Percentiles rank a stretch among this genome's conserved stretches.
Conservation (phyloP, 169 alveolate genomes). For the Perkinsus olseni region DNA sequence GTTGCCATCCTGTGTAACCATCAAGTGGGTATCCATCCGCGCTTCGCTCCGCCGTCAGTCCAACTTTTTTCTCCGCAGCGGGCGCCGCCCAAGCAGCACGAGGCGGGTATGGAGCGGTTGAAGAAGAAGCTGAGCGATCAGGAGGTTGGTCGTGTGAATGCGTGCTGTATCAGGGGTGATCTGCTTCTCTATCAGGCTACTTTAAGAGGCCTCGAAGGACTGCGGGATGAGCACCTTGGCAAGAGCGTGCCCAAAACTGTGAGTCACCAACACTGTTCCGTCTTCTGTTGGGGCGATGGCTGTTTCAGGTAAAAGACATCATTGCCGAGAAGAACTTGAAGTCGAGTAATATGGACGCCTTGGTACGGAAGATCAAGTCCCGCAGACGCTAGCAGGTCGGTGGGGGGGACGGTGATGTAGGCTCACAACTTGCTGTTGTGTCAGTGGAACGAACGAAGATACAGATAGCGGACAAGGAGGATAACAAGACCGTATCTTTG, state of each 20-base stretch:
- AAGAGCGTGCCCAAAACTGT: neutral
- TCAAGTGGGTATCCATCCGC: conserved; percentile 4
- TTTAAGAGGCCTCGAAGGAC: conserved; percentile 54
- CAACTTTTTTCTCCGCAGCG: conserved; percentile 38
- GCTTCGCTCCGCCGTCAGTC: conserved; percentile 31
- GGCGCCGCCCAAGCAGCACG: conserved; percentile 86
- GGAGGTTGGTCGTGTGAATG: conserved; percentile 45
- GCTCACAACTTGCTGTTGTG: neutral
- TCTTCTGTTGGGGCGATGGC: neutral
- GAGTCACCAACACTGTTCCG: neutral
- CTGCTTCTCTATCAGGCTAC: conserved; percentile 57
- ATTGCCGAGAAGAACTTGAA: neutral
- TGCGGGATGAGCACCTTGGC: conserved; percentile 21
- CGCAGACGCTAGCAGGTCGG: neutral
- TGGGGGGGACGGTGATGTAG: neutral
- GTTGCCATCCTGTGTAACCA: conserved; percentile 98
- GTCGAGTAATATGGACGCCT: neutral
- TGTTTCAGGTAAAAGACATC: neutral
- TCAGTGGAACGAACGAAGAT: neutral
- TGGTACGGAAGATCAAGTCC: conserved; percentile 32
- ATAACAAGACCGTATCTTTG: conserved; percentile 91
- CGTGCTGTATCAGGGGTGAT: conserved; percentile 53
- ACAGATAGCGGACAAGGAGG: conserved; percentile 58
- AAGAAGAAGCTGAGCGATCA: conserved; percentile 63
- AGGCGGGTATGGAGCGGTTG: conserved; percentile 81